Evolutionary conservation across 2,329 filamentous ascomycete species (phyloP), one percentile per base, ranked within the genome.

Genomic region (Ascochyta pisi): DNA sequence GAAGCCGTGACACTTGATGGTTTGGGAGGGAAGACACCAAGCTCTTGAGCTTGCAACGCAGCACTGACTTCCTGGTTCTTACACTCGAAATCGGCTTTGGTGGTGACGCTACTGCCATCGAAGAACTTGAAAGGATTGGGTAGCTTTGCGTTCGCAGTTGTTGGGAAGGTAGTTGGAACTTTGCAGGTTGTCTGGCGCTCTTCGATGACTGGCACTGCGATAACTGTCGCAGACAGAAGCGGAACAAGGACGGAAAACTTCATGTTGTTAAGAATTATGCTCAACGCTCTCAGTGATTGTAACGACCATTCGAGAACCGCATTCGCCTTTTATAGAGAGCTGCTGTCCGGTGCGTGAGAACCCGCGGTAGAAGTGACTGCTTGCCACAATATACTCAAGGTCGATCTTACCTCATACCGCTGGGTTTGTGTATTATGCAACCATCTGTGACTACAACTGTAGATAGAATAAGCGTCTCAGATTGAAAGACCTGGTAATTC

Each of bases 101-200:
- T 74, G 15, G 69, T 67, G 38, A 77, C 73, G 24, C 63, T 62
- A 19, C 61, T 70, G 34, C 74, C 75, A 40, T 73, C 66, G 55
- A 71, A 72, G 58, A 76, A 76, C 33, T 66, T 72, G 67, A 77
- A 77, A 5, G 75, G 75, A 26, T 76, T 70, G 19, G 75, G 74
- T 24, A 76, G 60, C 55, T 76, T 76, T 12, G 70, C 43, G 49
- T 70, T 73, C 8, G 57, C 45, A 6, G 68, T 66, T 13, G 62
- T 66, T 1, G 73, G 70, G 34, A 73, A 73, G 1, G 65, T 65
- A 12, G 66, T 67, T 12, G 71, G 71, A 16, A 73, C 56, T 26
- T 54, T 66, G 61, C 71, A 75, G 27, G 62, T 61, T 24, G 57
- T 62, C 62, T 74, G 73, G 46, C 71, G 73, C 45, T 68, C 50